Evolutionary conservation across 2,329 filamentous ascomycete genomes (phyloP).

Genomic region (Aspergillus spinulosporus): DNA sequence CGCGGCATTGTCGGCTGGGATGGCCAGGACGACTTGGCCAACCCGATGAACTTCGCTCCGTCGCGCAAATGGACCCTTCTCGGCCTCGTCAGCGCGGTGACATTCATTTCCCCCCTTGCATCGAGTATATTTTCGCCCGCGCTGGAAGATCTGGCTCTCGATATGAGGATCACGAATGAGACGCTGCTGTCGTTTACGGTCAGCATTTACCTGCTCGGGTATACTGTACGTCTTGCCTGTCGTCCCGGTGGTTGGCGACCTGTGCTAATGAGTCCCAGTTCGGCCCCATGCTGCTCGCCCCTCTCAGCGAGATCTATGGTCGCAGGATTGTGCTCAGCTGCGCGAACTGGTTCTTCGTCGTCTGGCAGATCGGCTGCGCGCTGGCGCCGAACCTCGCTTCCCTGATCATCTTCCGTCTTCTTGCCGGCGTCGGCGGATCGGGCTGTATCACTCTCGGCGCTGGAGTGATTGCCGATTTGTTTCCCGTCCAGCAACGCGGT

Average conservation of each 20-base stretch:
- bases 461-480: conserved; percentile 50
- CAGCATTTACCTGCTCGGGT: conserved; percentile 34
- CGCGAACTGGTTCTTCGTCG: conserved; percentile 58
- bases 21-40: conserved; percentile 56
- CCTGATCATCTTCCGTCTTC: conserved; percentile 64
- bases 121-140: conserved; percentile 38
- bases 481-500: conserved; percentile 45
- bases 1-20: conserved; percentile 62
- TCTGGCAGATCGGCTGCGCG: conserved; percentile 63
- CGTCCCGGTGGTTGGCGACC: not conserved
- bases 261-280: conserved; percentile 27
- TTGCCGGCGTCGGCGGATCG: conserved; percentile 51
- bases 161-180: conserved; percentile 26
- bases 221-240: conserved; percentile 24
- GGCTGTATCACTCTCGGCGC: conserved; percentile 45
- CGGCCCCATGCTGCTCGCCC: conserved; percentile 65
- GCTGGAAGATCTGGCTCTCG: conserved; percentile 24
- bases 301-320: conserved; percentile 65
- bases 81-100: conserved; percentile 31
- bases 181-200: conserved; percentile 33
- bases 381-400: conserved; percentile 58
- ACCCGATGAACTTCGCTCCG: conserved; percentile 56
- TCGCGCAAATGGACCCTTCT: conserved; percentile 30
- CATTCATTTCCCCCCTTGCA: conserved; percentile 34
- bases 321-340: conserved; percentile 60